Evolutionary conservation across 306 rosid genomes (phyloP).

Genomic region (Styphnolobium japonicum): DNA sequence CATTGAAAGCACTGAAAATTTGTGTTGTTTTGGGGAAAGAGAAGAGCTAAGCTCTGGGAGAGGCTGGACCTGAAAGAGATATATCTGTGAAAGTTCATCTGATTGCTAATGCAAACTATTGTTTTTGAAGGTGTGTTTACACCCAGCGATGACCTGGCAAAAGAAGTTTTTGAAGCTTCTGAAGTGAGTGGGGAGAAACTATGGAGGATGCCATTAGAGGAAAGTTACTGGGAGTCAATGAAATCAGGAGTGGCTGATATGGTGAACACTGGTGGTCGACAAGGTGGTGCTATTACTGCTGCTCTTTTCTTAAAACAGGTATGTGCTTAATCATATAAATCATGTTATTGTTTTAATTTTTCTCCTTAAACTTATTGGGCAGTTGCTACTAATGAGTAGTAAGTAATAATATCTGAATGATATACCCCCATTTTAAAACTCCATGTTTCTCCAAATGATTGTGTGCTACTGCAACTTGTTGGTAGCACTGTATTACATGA

Average conservation of each 20-base stretch:
- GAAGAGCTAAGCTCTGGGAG: not conserved
- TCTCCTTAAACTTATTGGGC: not conserved
- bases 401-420: not conserved
- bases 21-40: not conserved
- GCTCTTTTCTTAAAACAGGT: constrained; percentile 99
- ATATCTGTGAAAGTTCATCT: not conserved
- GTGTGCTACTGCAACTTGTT: not conserved
- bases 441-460: not conserved
- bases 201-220: constrained; percentile 97
- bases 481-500: not conserved
- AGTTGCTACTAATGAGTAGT: not conserved
- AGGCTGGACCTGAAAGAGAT: not conserved
- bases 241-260: constrained; percentile 96
- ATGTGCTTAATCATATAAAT: not conserved
- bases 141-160: constrained; percentile 92
- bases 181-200: constrained; percentile 86
- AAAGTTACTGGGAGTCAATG: constrained; percentile 97
- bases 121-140: constrained; percentile 73
- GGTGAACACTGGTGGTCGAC: constrained; percentile 86
- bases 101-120: constrained; percentile 19
- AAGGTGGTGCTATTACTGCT: constrained; percentile 87
- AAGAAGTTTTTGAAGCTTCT: constrained; percentile 80
- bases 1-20: not conserved
- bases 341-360: not conserved
- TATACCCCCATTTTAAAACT: not conserved